These are phyloP conservation scores for Tetracladium maxilliforme DNA, from an alignment of 2,329 filamentous ascomycete genomes.

Conservation along the genomic window DNA sequence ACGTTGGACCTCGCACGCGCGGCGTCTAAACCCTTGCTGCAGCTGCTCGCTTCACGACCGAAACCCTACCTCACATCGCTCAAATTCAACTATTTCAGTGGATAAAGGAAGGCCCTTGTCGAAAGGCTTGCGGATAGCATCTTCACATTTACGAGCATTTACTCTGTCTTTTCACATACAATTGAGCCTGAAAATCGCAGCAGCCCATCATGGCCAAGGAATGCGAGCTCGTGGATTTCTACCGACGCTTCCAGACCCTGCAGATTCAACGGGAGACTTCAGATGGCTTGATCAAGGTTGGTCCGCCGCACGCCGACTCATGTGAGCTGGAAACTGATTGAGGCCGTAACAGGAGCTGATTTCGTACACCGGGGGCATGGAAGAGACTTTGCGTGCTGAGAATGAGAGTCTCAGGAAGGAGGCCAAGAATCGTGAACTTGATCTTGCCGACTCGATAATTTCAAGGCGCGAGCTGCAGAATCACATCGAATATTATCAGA, in stretches of 20 bases:
- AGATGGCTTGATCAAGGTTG: conserved; percentile 31
- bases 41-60: too few relatives aligned
- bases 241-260: conserved; percentile 28
- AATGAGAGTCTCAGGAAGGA: conserved; percentile 24
- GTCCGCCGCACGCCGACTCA: conserved; percentile 5
- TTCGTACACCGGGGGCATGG: conserved; percentile 26
- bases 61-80: too few relatives aligned
- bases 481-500: conserved; percentile 24
- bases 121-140: too few relatives aligned
- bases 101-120: too few relatives aligned
- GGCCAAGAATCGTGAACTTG: conserved; percentile 28
- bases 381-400: conserved; percentile 26
- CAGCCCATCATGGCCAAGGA: too few relatives aligned
- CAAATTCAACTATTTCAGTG: too few relatives aligned
- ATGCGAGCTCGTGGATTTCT: conserved; percentile 31
- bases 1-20: too few relatives aligned
- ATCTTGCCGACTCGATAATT: conserved; percentile 32
- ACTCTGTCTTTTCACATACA: too few relatives aligned
- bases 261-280: conserved; percentile 23
- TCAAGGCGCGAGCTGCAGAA: conserved; percentile 34
- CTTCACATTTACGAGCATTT: too few relatives aligned
- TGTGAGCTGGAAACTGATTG: conserved; percentile 1
- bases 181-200: too few relatives aligned
- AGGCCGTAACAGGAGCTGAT: conserved; percentile 25
- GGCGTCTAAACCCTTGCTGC: too few relatives aligned